These are phyloP conservation scores for Phyllosticta citriasiana DNA, from an alignment of 2,329 filamentous ascomycete genomes.

Conservation along the genomic window DNA sequence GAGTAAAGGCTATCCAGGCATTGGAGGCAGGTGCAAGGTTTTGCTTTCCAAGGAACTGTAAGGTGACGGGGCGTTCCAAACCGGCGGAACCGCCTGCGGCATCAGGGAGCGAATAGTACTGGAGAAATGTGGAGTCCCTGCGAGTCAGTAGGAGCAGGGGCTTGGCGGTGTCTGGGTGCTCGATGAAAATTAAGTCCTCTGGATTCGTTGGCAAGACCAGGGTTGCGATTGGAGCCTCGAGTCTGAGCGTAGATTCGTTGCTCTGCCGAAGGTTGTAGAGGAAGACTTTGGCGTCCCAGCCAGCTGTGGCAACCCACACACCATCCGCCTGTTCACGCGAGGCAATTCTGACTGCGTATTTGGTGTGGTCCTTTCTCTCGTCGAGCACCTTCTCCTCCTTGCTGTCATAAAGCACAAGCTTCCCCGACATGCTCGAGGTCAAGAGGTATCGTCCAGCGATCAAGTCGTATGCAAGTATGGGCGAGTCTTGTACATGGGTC, in stretches of 20 bases:
- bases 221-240: slow-evolving; percentile 26
- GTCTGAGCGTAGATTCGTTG: slow-evolving; percentile 13
- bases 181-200: slow-evolving; percentile 46
- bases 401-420: slow-evolving; percentile 39
- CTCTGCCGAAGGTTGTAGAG: slow-evolving; percentile 34
- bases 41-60: slow-evolving; percentile 43
- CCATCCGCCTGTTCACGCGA: slow-evolving; percentile 25
- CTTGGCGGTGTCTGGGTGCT: slow-evolving; percentile 36
- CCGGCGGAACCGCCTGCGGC: background rate
- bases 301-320: slow-evolving; percentile 43
- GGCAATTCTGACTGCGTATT: slow-evolving; percentile 47
- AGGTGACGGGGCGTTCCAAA: slow-evolving; percentile 14
- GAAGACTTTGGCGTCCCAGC: slow-evolving; percentile 49
- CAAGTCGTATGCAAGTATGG: slow-evolving; percentile 42
- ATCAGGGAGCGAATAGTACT: slow-evolving; percentile 40
- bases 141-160: slow-evolving; percentile 45
- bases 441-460: slow-evolving; percentile 37
- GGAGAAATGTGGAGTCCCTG: slow-evolving; percentile 48
- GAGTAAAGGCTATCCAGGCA: slow-evolving; percentile 55
- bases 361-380: slow-evolving; percentile 46
- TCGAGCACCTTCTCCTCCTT: slow-evolving; percentile 31
- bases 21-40: slow-evolving; percentile 54
- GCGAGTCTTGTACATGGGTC: slow-evolving; percentile 38
- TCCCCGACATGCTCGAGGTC: slow-evolving; percentile 51
- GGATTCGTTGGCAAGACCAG: slow-evolving; percentile 44